Base-by-base conservation (phyloP, 257 asterid genomes). In the Perilla frutescens region DNA sequence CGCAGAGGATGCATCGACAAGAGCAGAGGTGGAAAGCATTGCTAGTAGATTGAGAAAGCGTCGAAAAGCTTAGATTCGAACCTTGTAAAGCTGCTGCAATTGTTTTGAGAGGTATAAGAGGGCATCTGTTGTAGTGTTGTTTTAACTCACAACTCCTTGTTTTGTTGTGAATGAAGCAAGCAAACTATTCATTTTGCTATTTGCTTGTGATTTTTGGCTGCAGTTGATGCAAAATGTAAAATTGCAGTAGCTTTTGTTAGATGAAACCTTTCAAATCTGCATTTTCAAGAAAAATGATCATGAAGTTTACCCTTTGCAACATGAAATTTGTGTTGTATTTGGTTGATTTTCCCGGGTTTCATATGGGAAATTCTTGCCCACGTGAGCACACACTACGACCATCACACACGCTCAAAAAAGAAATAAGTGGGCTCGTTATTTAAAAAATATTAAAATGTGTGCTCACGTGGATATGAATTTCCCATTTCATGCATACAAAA, bases 11-110 rank as follows among this genome's bases (percentile, higher is more conserved):
- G 1, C 43, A 7, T n/a, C 74, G 11, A 6, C 29, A 5, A 26
- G 13, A 62, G 57, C 79, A 20, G 74, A 61, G 11, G 49, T 26
- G 50, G 72, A 62, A 55, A 40, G 79, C 20, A 73, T 73, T 43
- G 80, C 75, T 31, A 36, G 50, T 55, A 68, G 82, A 66, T 49
- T 48, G 75, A 76, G 48, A 73, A 63, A 34, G 73, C 26, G 26
- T 20, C 26, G 26, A 20, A 57, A 72, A 40, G 76, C 66, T 6
- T 76, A 73, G 75, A 62, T 36, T 10, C 50, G 59, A 8, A 62
- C 62, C 66, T 62, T 39, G 37, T 29, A 43, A 51, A 57, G 73
- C 72, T 67, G 77, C 71, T 54, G 29, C 54, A 53, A 9, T 3
- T 7, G 29, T 50, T 81, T 41, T 36, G 56, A 31, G 41, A 8